phyloP scores from a whole-genome alignment of 1,139 yeast species.

The Candida buenavistaensis region DNA sequence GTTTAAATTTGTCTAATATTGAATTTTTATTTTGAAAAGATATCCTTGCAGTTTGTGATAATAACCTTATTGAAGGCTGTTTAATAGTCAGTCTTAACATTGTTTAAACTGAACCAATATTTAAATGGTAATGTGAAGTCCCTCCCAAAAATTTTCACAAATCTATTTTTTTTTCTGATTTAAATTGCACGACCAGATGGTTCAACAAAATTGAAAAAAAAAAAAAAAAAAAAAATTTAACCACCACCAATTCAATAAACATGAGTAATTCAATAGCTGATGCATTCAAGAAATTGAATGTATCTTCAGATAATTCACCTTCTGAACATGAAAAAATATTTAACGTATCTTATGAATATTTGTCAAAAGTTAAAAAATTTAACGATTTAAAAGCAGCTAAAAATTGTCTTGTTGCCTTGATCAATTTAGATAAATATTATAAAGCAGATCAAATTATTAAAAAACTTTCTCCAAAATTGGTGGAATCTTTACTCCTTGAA shows the following conservation, averaged over 20 bases:
- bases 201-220: too few relatives aligned
- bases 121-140: too few relatives aligned
- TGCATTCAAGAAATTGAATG: constrained; percentile 43
- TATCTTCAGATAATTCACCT: constrained; percentile 23
- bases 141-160: too few relatives aligned
- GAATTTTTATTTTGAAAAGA: constrained; percentile 16
- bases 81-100: too few relatives aligned
- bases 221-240: too few relatives aligned
- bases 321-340: constrained; percentile 42
- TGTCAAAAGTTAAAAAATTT: constrained; percentile 40
- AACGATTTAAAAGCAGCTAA: constrained; percentile 55
- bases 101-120: too few relatives aligned
- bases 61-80: constrained; percentile 5
- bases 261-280: constrained; percentile 46
- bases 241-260: too few relatives aligned
- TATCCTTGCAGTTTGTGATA: constrained; percentile 8
- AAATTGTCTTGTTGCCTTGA: constrained; percentile 66
- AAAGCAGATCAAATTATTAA: constrained; percentile 52
- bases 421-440: constrained; percentile 68
- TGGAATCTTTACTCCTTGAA: constrained; percentile 49
- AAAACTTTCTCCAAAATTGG: constrained; percentile 36
- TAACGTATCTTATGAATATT: constrained; percentile 43
- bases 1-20: constrained; percentile 22
- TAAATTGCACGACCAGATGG: too few relatives aligned
- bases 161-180: too few relatives aligned